Percentiles rank a stretch among this genome's conserved stretches.
Evolutionary conservation across 2,329 filamentous ascomycete species (phyloP).

Genomic region (Plectosphaerella sp.): DNA sequence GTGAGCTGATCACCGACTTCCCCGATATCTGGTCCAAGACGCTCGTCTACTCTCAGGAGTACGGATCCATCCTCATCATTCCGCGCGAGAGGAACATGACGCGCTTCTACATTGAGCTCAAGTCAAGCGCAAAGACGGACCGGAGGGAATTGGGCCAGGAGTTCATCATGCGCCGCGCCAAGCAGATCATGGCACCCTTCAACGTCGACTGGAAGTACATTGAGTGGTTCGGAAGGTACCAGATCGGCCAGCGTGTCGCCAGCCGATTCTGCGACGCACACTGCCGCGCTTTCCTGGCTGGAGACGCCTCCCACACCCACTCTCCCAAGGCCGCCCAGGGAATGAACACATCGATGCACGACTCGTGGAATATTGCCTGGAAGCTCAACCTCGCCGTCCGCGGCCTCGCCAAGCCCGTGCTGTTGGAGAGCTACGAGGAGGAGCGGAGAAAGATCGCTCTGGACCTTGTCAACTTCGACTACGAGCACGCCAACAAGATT

Average conservation of each 20-base stretch:
- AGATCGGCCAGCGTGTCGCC: slow-evolving; percentile 67
- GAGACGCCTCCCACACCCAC: slow-evolving; percentile 69
- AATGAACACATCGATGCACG: slow-evolving; percentile 59
- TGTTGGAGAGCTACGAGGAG: slow-evolving; percentile 58
- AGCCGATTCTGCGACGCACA: slow-evolving; percentile 62
- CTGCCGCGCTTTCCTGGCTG: slow-evolving; percentile 61
- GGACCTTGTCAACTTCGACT: slow-evolving; percentile 56
- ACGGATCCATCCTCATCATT: slow-evolving; percentile 69
- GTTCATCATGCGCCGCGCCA: slow-evolving; percentile 66
- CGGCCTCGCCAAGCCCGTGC: slow-evolving; percentile 46
- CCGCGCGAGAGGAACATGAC: slow-evolving; percentile 71
- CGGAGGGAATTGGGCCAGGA: slow-evolving; percentile 48
- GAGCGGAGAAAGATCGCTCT: slow-evolving; percentile 60
- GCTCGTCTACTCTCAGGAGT: slow-evolving; percentile 60
- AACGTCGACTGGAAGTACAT: slow-evolving; percentile 53
- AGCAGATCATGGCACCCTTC: slow-evolving; percentile 56
- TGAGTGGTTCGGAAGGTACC: slow-evolving; percentile 70
- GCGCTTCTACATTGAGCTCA: slow-evolving; percentile 56
- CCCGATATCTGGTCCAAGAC: slow-evolving; percentile 74
- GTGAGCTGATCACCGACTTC: slow-evolving; percentile 66
- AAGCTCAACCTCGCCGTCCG: slow-evolving; percentile 49
- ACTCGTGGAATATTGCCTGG: slow-evolving; percentile 57
- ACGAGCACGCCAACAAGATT: slow-evolving; percentile 53
- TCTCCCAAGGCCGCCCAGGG: slow-evolving; percentile 68
- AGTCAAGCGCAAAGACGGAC: slow-evolving; percentile 37